Evolutionary conservation across 306 rosid genomes (phyloP).

Genomic region (Vigna hirtella): DNA sequence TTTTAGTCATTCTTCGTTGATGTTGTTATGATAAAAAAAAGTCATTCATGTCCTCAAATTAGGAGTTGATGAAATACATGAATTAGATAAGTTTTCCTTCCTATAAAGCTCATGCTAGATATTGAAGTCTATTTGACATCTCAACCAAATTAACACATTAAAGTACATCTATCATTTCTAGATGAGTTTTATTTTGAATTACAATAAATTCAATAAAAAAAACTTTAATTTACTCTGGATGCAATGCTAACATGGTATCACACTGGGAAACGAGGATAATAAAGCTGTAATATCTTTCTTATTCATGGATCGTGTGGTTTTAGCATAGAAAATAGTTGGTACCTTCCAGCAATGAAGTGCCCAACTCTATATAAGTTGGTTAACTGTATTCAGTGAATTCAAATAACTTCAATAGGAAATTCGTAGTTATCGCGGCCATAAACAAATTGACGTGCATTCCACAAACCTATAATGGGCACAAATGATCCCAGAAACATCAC

Average conservation of each 20-base stretch:
- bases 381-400: not conserved
- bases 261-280: not conserved
- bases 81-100: no score
- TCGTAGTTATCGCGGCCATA: not conserved
- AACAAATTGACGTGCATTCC: not conserved
- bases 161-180: no score
- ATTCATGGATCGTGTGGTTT: not conserved
- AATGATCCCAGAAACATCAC: not conserved
- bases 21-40: no score
- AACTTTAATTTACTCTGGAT: no score
- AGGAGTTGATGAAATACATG: no score
- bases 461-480: not conserved
- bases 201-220: no score
- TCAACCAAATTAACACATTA: no score
- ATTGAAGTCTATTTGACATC: no score
- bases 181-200: no score
- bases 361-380: not conserved
- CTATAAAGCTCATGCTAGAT: no score
- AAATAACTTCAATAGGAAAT: not conserved
- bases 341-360: not conserved
- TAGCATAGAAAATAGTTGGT: not conserved
- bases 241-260: not conserved
- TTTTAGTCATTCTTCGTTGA: not conserved
- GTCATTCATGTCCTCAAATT: no score
- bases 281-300: not conserved